These are phyloP conservation scores for Aspergillus versicolor DNA, from an alignment of 2,329 filamentous ascomycete species.

Conservation along the genomic window DNA sequence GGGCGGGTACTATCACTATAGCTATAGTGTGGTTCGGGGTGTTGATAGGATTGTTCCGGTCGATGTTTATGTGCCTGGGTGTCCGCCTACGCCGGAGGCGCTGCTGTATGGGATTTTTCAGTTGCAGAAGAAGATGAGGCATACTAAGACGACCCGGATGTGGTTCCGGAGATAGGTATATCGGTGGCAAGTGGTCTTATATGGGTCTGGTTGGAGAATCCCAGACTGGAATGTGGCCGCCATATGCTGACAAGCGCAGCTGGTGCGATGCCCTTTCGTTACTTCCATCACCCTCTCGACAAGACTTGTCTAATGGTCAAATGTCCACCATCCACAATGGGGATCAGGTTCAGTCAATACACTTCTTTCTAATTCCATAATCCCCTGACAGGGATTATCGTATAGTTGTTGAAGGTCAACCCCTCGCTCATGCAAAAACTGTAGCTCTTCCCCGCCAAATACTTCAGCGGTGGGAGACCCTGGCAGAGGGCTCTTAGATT, in stretches of 20 bases:
- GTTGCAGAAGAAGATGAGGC: slow-evolving; percentile 75
- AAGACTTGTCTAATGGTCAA: too few species aligned
- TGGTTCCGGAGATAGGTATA: slow-evolving; percentile 53
- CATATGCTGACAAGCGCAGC: too few species aligned
- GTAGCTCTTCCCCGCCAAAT: too few species aligned
- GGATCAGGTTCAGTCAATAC: background rate
- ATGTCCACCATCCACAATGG: background rate
- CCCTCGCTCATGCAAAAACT: too few species aligned
- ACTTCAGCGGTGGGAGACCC: too few species aligned
- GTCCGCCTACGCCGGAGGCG: slow-evolving; percentile 58
- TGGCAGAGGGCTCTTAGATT: too few species aligned
- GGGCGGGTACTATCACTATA: slow-evolving; percentile 86
- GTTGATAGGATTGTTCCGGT: slow-evolving; percentile 79
- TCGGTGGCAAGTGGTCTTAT: too few species aligned
- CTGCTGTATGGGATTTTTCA: slow-evolving; percentile 70
- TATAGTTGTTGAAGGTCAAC: background rate
- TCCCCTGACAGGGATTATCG: background rate
- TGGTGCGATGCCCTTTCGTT: too few species aligned
- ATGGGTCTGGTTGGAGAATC: too few species aligned
- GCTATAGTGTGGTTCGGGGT: slow-evolving; percentile 73
- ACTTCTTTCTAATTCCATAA: background rate
- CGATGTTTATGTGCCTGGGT: slow-evolving; percentile 79
- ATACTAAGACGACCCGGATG: slow-evolving; percentile 56
- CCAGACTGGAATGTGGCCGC: too few species aligned
- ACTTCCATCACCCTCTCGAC: too few species aligned